Evolutionary conservation across 768 basidiomycete species (phyloP).

Genomic region (Termitomyces sp.): DNA sequence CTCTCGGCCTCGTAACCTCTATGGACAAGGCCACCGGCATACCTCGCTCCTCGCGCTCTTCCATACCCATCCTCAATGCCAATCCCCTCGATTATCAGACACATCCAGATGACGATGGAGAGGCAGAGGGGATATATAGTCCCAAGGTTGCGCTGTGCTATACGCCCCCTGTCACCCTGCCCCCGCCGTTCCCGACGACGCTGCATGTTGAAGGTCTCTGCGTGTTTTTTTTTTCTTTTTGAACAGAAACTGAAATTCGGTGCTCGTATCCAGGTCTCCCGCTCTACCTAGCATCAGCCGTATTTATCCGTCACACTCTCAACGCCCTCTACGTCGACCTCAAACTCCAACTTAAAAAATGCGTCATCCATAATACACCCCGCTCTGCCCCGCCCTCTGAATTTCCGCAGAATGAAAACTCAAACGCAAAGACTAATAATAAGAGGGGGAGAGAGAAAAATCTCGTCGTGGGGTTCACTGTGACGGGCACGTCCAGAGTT

Average conservation of each 20-base stretch:
- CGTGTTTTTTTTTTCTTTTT: constrained; percentile 5
- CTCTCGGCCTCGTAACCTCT: constrained; percentile 57
- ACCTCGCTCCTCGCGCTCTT: constrained; percentile 26
- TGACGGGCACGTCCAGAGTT: too few relatives aligned
- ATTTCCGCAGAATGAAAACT: too few relatives aligned
- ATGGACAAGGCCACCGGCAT: constrained; percentile 44
- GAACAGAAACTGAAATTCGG: not conserved
- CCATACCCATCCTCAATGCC: too few relatives aligned
- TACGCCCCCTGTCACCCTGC: constrained; percentile 63
- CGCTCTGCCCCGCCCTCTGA: too few relatives aligned
- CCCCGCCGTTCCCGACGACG: constrained; percentile 65
- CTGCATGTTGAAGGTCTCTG: constrained; percentile 74
- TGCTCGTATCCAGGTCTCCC: constrained; percentile 73
- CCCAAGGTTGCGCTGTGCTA: constrained; percentile 60
- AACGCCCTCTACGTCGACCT: constrained; percentile 72
- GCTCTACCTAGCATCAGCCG: too few relatives aligned
- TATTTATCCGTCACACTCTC: constrained; percentile 68
- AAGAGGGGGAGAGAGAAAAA: too few relatives aligned
- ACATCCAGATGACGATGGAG: constrained; percentile 27
- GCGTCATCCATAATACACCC: constrained; percentile 36
- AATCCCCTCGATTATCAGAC: constrained; percentile 21
- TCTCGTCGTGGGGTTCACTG: too few relatives aligned
- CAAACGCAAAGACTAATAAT: too few relatives aligned
- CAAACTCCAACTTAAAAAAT: constrained; percentile 48
- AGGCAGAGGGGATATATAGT: constrained; percentile 59